Base-by-base conservation (phyloP, 768 basidiomycete genomes). In the Exsudoporus frostii region DNA sequence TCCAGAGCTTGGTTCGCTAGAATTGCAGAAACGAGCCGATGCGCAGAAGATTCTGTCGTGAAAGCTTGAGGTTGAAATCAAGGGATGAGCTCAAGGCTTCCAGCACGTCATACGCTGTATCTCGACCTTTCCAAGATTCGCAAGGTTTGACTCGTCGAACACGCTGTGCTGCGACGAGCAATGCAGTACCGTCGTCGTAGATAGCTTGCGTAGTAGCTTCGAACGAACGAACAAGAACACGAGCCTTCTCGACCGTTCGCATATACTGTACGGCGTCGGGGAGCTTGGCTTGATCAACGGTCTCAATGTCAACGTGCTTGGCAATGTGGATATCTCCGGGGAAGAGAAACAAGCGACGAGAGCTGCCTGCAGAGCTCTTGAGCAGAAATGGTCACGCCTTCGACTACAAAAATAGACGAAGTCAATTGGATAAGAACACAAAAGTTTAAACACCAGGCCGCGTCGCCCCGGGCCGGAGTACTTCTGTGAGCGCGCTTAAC, bases 291-390 rank as follows among this genome's bases (percentile, higher is more conserved):
- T 68, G 62, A 25, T 69, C 62, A 20, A 69, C 63, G 9, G 74
- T 74, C 39, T 81, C 76, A 13, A 84, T 68, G 51, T 84, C 83
- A 34, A 84, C 74, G 40, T 74, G 72, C 25, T 73, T 71, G 17
- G 80, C 79, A 22, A 84, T 62, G 55, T 84, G 77, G 48, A 83
- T 71, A 44, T 80, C 79, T 20, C 74, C 73, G 20, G 79, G 66
- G 37, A 71, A 68, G 8, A 63, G 60, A 5, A n/a, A 82, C 60
- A 47, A 81, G 71, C 13, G 71, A 65, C 1, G 75, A 75, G 17
- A 83, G 60, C 40, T 73, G 63, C 9, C 65, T 67, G 20, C 77
- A 58, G n/a, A 70, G 62, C 20, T 45, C 67, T 50, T 73, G 72
- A 15, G 71, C 69, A 36, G 66, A 64, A 20, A 48, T 27, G n/a